These are phyloP conservation scores for Pistacia atlantica DNA, from an alignment of 345 rosid species.

Conservation along the genomic window DNA sequence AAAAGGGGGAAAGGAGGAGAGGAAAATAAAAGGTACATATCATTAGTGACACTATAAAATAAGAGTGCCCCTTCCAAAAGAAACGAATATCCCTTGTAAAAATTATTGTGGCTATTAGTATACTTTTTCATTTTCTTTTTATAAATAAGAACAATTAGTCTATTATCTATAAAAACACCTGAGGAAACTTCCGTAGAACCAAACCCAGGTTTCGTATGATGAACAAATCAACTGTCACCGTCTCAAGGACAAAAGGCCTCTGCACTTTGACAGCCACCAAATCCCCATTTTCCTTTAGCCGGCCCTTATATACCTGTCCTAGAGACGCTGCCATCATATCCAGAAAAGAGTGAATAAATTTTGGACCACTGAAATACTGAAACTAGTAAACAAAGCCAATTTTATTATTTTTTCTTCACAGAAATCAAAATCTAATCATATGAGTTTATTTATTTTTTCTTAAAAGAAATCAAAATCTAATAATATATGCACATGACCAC, in stretches of 20 bases:
- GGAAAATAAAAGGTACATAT: slow-evolving; percentile 9
- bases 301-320: slow-evolving; percentile 95
- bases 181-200: slow-evolving; percentile 86
- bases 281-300: slow-evolving; percentile 87
- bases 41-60: slow-evolving; percentile 3
- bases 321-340: slow-evolving; percentile 73
- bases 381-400: slow-evolving; percentile 4
- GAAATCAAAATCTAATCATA: slow-evolving; percentile 8
- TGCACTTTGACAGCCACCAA: slow-evolving; percentile 95
- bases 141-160: background rate
- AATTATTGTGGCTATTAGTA: slow-evolving; percentile 4
- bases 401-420: slow-evolving; percentile 1
- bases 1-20: background rate
- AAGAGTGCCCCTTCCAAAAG: background rate
- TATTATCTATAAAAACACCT: slow-evolving; percentile 47
- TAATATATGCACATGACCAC: background rate
- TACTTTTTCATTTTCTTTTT: slow-evolving; percentile 13
- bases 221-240: slow-evolving; percentile 88
- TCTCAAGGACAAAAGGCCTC: slow-evolving; percentile 96
- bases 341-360: slow-evolving; percentile 20
- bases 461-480: slow-evolving; percentile 4
- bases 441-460: background rate
- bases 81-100: slow-evolving; percentile 8
- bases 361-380: slow-evolving; percentile 1
- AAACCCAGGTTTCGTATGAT: slow-evolving; percentile 84